Base-by-base conservation (phyloP, 495 filamentous ascomycete species). In the Haplographium delicatum region DNA sequence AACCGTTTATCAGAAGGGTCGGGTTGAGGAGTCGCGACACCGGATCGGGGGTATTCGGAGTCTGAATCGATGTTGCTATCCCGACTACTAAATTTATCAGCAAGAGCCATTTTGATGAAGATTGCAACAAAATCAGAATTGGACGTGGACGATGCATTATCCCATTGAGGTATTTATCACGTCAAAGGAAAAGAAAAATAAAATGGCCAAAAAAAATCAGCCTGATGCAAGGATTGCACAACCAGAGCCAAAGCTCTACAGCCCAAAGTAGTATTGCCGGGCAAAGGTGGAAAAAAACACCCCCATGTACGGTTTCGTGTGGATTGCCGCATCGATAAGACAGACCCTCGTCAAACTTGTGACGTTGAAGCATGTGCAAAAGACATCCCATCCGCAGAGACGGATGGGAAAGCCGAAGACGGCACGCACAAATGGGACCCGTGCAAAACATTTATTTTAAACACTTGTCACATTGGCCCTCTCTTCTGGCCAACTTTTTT, bases 1-100 rank as follows among this genome's bases (percentile, higher is more conserved):
- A 91, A 73, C 65, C 90, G 85, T 67, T 93, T 95, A 70, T 96
- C 91, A 35, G 82, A 81, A 43, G 79, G 84, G 69, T 96, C 89
- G 30, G 90, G 91, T 57, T 87, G 86, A 30, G 91, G 91, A 31
- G 91, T 96, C 35, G 85, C 81, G 58, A 91, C 76, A 56, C 88
- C 90, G 48, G 86, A 88, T 43, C 89, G 88, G 44, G 88, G 91
- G 15, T 86, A 85, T 57, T 83, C 85, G 54, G 82, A 87, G 56
- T 88, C 85, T 58, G 90, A 84, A 59, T 90, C 85, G 55, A 78
- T 73, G 37, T 61, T 73, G 56, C 89, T 86, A 61, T 90, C 85
- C 58, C 85, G 82, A 61, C 68, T 62, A 31, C 64, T 58, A 46
- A 50, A 13, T 15, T 10, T 8, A 44, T 61, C 40, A 61, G 58